Evolutionary conservation across 768 basidiomycete genomes (phyloP), one percentile per base, ranked within the genome.

Genomic region (Auricularia cornea): DNA sequence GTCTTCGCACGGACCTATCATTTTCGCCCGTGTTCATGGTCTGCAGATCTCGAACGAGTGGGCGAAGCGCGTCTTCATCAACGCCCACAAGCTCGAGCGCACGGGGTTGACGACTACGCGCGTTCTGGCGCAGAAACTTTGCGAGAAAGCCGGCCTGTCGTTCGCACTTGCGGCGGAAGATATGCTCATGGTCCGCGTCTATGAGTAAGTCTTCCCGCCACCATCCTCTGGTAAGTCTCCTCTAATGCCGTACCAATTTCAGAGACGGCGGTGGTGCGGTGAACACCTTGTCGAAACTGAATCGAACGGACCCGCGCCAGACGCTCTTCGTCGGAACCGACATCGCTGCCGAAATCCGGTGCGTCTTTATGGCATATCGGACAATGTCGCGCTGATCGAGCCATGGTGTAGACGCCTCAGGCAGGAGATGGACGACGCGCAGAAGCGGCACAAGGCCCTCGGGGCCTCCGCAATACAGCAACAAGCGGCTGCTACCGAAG

Each of bases 41-140:
- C n/a, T n/a, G n/a, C n/a, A 38, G 28, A 62, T 62, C 59, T 66
- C 28, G 67, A 44, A 31, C 59, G 18, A 16, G 41, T 85, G 84
- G 64, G 89, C 95, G 2, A 76, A 86, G 31, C 90, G 94, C 59
- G 80, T 94, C 35, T 72, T 99, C 59, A 88, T 98, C 74, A 93
- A 94, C 72, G 78, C 81, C 60, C 75, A 77, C 28, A 76, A 72
- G 52, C 90, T 97, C 59, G 97, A 99, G 73, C 78, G 81, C 18
- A 82, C 80, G 2, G 73, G 94, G 8, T 79, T 98, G 26, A 84
- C 88, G 0, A 70, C 68, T 2, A 83, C 76, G 10, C 91, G 93
- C 75, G 71, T 69, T 0, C 82, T 86, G 41, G 94, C 84, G 1
- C 84, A 94, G 64, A 66, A 76, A 1, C 74, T 81, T 28, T 75